These are phyloP conservation scores for Stephania cephalantha DNA, from an alignment of 164 flowering plant genomes.

Conservation along the genomic window DNA sequence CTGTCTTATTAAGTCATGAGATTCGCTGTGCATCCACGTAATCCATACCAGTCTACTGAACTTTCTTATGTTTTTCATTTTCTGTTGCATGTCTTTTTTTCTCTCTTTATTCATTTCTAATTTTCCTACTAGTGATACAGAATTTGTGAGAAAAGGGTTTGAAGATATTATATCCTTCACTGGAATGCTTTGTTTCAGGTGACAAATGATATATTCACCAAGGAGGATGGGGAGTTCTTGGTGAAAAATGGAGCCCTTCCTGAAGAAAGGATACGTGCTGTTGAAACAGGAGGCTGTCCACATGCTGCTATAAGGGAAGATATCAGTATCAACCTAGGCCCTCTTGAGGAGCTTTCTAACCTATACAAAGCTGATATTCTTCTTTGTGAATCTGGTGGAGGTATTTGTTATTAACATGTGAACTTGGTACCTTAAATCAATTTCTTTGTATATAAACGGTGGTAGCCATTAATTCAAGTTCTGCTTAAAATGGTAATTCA, in stretches of 20 bases:
- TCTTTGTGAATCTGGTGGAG: slow-evolving; percentile 99
- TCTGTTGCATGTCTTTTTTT: neutral
- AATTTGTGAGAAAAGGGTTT: neutral
- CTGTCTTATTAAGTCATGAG: too few species aligned
- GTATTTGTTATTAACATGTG: slow-evolving; percentile 27
- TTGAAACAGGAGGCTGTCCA: slow-evolving; percentile 99
- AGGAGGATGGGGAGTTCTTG: slow-evolving; percentile 96
- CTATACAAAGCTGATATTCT: slow-evolving; percentile 81
- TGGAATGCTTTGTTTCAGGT: slow-evolving; percentile 36
- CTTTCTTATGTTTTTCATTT: too few species aligned
- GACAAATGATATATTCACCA: slow-evolving; percentile 96
- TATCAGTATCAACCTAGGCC: slow-evolving; percentile 95
- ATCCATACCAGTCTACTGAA: too few species aligned
- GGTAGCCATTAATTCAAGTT: neutral
- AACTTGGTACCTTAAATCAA: neutral
- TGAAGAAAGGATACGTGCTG: slow-evolving; percentile 95
- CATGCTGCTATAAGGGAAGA: slow-evolving; percentile 99
- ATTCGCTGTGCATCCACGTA: too few species aligned
- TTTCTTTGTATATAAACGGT: neutral
- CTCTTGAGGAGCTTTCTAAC: slow-evolving; percentile 93
- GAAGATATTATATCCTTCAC: neutral
- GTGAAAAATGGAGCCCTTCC: slow-evolving; percentile 93
- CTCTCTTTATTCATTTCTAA: neutral
- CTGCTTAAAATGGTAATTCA: neutral
- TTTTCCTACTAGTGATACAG: neutral